Percentiles rank a stretch among this genome's conserved stretches.
Conservation (phyloP, 805 yeast species). For the Wickerhamiella azymoides region DNA sequence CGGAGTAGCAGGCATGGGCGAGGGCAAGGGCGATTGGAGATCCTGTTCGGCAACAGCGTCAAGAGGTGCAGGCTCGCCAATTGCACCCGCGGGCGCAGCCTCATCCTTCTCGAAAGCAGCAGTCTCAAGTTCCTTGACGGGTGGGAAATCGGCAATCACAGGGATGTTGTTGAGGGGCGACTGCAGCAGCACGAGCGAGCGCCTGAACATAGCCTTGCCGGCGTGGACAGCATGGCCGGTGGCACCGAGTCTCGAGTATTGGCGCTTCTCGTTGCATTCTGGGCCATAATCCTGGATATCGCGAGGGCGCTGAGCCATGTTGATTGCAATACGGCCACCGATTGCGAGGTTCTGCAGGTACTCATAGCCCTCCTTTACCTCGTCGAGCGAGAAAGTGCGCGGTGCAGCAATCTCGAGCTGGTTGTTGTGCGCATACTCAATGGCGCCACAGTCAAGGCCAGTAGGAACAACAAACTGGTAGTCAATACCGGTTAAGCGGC, state of each 20-base stretch:
- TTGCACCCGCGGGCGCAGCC: too few relatives aligned
- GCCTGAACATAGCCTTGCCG: not conserved
- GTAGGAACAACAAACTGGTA: slow-evolving; percentile 17
- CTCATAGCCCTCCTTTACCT: not conserved
- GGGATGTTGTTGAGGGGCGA: not conserved
- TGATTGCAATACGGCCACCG: slow-evolving; percentile 3
- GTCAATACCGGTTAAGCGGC: slow-evolving; percentile 23
- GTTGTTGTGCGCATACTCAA: not conserved
- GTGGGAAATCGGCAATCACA: not conserved
- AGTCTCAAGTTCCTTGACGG: not conserved
- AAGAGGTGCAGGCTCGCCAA: too few relatives aligned
- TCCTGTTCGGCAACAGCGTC: not conserved
- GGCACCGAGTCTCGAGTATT: not conserved
- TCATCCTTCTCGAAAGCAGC: not conserved
- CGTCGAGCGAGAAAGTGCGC: not conserved
- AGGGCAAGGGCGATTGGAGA: not conserved
- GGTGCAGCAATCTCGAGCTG: not conserved
- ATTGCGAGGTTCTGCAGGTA: not conserved
- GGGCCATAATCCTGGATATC: slow-evolving; percentile 3
- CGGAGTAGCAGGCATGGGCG: not conserved
- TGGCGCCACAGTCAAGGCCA: not conserved
- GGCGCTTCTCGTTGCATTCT: slow-evolving; percentile 3
- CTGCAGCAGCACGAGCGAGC: not conserved
- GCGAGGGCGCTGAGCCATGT: slow-evolving; percentile 2
- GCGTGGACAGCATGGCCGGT: not conserved